Evolutionary conservation across 176 grass and related monocot species (phyloP), one percentile per base, ranked within the genome.

Genomic region (Carex littledalei): DNA sequence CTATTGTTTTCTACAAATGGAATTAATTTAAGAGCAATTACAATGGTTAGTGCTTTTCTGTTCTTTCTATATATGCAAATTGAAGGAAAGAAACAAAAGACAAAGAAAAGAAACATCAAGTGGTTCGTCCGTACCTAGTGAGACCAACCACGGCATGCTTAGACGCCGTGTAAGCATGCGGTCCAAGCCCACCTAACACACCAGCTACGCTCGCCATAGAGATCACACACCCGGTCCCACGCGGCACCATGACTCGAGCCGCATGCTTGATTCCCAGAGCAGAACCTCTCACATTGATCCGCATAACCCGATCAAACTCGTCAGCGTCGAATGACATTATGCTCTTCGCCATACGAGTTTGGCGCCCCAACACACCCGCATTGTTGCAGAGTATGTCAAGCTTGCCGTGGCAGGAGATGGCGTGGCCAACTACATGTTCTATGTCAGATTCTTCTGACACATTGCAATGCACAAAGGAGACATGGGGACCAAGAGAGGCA

Each of bases 241-340:
- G 88, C 0, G 78, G 47, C 20, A 85, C 26, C 96, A 99, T 99
- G 88, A 90, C 96, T 12, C 67, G 88, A 24, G 93, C 96, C 2
- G 96, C 96, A 87, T 99, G 96, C 90, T 99, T 99, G 93, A 99
- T 95, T 26, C 93, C 93, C 14, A 99, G 90, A 37, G 96, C 96
- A 6, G 96, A 81, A 79, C 96, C 96, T 31, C 94, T 88, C 61
- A 90, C 90, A 92, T 99, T 99, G 93, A 99, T 88, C 60, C 93
- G 90, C 80, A 97, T 86, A n/a, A 99, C 96, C 64, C 84, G 83
- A 83, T 99, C 96, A 87, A 99, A 92, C 88, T 99, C 96, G 3
- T 47, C 88, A 0, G 96, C 91, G 86, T 99, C 93, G 85, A 99
- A 87, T 13, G 91, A 85, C 41, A 90, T 34, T 82, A 99, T 95